These are phyloP conservation scores for Populus davidiana DNA, from an alignment of 345 rosid genomes.

Conservation along the genomic window DNA sequence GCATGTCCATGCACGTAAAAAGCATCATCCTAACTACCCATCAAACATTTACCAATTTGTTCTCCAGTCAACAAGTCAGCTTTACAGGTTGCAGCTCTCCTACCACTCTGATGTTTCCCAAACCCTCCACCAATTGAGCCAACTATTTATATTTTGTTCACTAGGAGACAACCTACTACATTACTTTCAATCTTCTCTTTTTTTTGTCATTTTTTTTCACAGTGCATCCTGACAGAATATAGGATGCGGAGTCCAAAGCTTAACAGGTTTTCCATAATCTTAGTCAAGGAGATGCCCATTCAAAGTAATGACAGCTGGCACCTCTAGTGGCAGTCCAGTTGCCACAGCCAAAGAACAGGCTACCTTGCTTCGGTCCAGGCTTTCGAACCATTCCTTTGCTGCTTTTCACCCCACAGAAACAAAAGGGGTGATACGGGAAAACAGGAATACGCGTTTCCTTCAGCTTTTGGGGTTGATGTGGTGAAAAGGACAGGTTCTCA, in stretches of 20 bases:
- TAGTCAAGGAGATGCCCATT: constrained; percentile 39
- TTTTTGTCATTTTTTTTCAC: background rate
- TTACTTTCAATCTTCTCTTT: background rate
- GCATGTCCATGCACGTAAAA: constrained; percentile 14
- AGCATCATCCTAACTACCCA: constrained; percentile 22
- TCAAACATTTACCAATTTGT: constrained; percentile 13
- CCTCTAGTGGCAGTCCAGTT: constrained; percentile 41
- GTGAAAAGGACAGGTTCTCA: constrained; percentile 12
- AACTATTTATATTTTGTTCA: background rate
- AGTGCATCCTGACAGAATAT: constrained; percentile 7
- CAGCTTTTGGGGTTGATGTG: constrained; percentile 16
- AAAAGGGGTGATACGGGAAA: constrained; percentile 28
- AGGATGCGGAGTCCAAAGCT: constrained; percentile 7
- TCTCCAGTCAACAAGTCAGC: constrained; percentile 37
- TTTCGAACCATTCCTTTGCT: constrained; percentile 31
- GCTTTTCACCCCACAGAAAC: constrained; percentile 46
- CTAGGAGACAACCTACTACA: constrained; percentile 23
- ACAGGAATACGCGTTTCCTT: constrained; percentile 19
- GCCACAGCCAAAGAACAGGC: constrained; percentile 43
- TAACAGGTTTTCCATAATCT: constrained; percentile 6
- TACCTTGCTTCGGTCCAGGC: constrained; percentile 40
- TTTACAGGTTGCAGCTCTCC: constrained; percentile 26
- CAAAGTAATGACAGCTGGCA: constrained; percentile 33
- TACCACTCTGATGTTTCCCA: background rate
- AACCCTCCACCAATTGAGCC: constrained; percentile 12